Evolutionary conservation across 83 land plant genomes (phyloP).

Genomic region (Picea abies): DNA sequence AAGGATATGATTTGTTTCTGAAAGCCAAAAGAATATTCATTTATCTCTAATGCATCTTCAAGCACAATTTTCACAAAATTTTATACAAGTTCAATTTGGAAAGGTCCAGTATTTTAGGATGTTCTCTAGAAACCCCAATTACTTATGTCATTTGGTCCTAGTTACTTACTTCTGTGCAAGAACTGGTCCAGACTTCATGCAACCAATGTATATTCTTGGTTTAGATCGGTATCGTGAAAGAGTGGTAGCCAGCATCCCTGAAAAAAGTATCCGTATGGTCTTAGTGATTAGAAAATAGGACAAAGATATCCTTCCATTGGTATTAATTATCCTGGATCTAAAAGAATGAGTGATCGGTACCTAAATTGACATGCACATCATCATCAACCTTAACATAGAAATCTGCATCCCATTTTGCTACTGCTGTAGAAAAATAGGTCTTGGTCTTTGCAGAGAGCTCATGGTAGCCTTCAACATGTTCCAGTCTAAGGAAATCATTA

Average conservation of each 20-base stretch:
- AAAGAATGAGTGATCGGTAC: constrained; percentile 17
- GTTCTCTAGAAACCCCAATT: too few relatives aligned
- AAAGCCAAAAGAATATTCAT: too few relatives aligned
- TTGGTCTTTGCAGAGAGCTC: constrained; percentile 74
- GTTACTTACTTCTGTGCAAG: constrained; percentile 44
- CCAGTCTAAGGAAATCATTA: constrained; percentile 64
- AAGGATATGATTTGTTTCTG: too few relatives aligned
- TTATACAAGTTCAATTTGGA: too few relatives aligned
- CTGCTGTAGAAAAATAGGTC: constrained; percentile 68
- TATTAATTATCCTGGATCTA: too few relatives aligned
- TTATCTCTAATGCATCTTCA: too few relatives aligned
- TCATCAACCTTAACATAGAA: constrained; percentile 81
- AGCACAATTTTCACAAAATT: too few relatives aligned
- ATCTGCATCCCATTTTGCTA: constrained; percentile 65
- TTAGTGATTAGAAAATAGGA: not conserved
- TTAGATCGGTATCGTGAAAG: constrained; percentile 40
- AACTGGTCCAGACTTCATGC: constrained; percentile 62
- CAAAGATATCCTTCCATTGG: not conserved
- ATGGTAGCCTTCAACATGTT: constrained; percentile 82
- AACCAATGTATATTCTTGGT: constrained; percentile 49
- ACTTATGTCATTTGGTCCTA: too few relatives aligned
- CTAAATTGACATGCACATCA: constrained; percentile 76
- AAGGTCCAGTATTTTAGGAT: too few relatives aligned
- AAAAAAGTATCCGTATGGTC: not conserved
- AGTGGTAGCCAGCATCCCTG: constrained; percentile 46